Evolutionary conservation across 139 green algal genomes (phyloP), one percentile per base, ranked within the genome.

Genomic region (Limnomonas spitsbergensis): DNA sequence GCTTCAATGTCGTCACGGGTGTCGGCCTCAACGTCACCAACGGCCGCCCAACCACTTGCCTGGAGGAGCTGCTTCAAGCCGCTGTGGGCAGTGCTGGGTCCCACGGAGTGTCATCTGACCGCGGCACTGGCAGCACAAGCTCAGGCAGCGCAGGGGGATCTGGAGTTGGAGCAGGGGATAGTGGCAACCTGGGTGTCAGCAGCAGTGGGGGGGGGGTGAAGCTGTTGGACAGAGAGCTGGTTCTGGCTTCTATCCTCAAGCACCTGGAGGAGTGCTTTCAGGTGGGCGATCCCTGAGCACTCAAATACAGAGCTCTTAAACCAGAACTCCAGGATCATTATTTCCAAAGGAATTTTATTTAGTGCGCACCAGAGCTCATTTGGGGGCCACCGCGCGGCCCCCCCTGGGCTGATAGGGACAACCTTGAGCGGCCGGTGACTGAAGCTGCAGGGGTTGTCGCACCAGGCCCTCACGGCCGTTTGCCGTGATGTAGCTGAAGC

Each of bases 21-120:
- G 83, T 97, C 2, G 95, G 95, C 0, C 53, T 99, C 4, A 99
- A 99, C 78, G 85, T 99, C 9, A 79, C 77, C 78, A 99, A 99
- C 89, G 35, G 69, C 20, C 38, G 92, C 35, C 95, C 95, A 31
- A 98, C 94, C 67, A 97, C 91, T 26, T 99, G 95, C 77, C 35
- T 99, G 14, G 78, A 95, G 66, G 82, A 83, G 0, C 61, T 98
- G 4, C 40, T 97, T 0, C 20, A 61, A 29, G 47, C 47, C 20
- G 47, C 20, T 24, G 38, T n/a, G 36, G 29, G 68, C 27, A 74
- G n/a, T 42, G 66, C 40, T 27, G 27, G 40, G 53, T 72, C 31
- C 56, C 40, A 73, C 73, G 34, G 54, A 38, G 14, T n/a, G n/a
- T n/a, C n/a, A n/a, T n/a, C n/a, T n/a, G n/a, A n/a, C n/a, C 47